Base-by-base conservation (phyloP, 306 rosid species). In the Psophocarpus tetragonolobus region DNA sequence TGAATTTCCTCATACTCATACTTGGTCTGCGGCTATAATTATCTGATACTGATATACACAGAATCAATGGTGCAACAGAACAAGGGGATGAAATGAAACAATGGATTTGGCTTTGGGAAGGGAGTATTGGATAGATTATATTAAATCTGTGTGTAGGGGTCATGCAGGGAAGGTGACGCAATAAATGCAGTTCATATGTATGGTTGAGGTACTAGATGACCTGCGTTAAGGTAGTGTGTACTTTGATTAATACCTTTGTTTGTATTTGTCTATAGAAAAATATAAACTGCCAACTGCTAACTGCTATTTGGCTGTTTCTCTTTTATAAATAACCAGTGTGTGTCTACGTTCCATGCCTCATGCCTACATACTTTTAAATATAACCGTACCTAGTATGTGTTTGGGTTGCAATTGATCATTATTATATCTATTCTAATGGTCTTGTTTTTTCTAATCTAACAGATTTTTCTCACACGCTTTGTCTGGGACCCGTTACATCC, bases 181-280 rank as follows among this genome's bases (percentile, higher is more conserved):
- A 61, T 68, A 75, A 54, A 81, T 45, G 60, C 54, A 58, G 61
- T 64, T 72, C 20, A 30, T 64, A 64, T 17, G 26, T 10, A 74
- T 63, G 80, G 83, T 81, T 76, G 47, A 57, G 87, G 81, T 81
- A 73, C 36, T 39, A 81, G 2, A 48, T 14, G 35, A 68, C 21
- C 44, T 4, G 42, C 54, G 48, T 71, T 50, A 32, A 26, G 78
- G 68, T 39, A 54, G 47, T 17, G 38, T 42, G 36, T 26, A n/a
- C 36, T 53, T 62, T 71, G 61, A 74, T 74, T 61, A 21, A 47
- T 41, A 10, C 45, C 3, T 72, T 64, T 35, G 4, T 54, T 73
- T 73, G 27, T 68, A n/a, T 50, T 68, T 1, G 32, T 15, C 23
- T 15, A 3, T 5, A 39, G 61, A 26, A 29, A 14, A 38, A 20